These are phyloP conservation scores for Lactarius quietus DNA, from an alignment of 768 basidiomycete genomes.

Conservation along the genomic window DNA sequence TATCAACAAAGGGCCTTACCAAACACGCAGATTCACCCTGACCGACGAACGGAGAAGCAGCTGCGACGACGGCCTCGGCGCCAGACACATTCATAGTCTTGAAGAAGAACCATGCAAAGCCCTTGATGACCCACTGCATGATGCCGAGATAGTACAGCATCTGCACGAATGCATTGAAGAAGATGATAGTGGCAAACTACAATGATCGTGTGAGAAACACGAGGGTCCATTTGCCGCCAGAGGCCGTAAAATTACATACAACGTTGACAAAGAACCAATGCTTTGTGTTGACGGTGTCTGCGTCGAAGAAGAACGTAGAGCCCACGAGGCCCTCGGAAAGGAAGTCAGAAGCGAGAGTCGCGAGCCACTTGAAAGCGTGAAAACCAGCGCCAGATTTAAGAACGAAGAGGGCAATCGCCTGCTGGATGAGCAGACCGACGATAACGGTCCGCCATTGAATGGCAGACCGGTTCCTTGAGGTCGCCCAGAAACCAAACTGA, in stretches of 20 bases:
- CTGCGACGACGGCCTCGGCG: slow-evolving; percentile 89
- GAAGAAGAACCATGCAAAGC: slow-evolving; percentile 94
- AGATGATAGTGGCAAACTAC: slow-evolving; percentile 76
- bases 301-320: slow-evolving; percentile 79
- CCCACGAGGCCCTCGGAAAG: slow-evolving; percentile 64
- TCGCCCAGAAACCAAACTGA: slow-evolving; percentile 68
- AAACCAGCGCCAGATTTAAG: slow-evolving; percentile 82
- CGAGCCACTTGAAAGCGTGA: slow-evolving; percentile 80
- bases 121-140: slow-evolving; percentile 90
- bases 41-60: slow-evolving; percentile 89
- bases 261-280: slow-evolving; percentile 87
- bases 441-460: slow-evolving; percentile 88
- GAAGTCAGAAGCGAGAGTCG: slow-evolving; percentile 74
- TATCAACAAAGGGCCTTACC: slow-evolving; percentile 77
- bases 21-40: slow-evolving; percentile 88
- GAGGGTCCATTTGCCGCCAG: neutral
- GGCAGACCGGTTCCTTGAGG: slow-evolving; percentile 57
- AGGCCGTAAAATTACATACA: slow-evolving; percentile 37
- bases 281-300: slow-evolving; percentile 50
- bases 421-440: slow-evolving; percentile 81
- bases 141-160: slow-evolving; percentile 89
- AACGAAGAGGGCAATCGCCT: slow-evolving; percentile 84
- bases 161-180: slow-evolving; percentile 91
- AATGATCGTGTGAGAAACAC: neutral
- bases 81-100: slow-evolving; percentile 91